Percentiles rank a stretch among this genome's conserved stretches.
Conservation (phyloP, 345 rosid species). For the Citrus reticulata region DNA sequence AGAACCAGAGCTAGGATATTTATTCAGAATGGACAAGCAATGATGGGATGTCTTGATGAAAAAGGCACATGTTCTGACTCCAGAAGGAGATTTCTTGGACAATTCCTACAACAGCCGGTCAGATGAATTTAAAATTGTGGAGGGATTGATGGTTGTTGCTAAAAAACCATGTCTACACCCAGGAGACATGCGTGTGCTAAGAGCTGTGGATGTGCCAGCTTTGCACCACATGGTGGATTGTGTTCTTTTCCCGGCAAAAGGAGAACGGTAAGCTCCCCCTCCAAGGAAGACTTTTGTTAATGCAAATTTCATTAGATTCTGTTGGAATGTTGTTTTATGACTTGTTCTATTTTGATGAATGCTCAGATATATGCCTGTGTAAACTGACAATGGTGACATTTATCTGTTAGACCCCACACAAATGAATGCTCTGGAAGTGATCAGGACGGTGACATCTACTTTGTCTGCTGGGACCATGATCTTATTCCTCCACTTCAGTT, state of each 20-base stretch:
- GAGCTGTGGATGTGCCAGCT: slow-evolving; percentile 18
- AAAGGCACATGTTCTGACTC: too few species aligned
- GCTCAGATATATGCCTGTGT: not conserved
- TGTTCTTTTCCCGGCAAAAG: slow-evolving; percentile 27
- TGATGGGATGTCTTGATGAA: slow-evolving; percentile 27
- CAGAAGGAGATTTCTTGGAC: not conserved
- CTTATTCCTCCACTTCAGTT: too few species aligned
- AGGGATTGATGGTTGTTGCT: slow-evolving; percentile 9
- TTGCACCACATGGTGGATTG: slow-evolving; percentile 31
- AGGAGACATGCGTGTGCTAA: too few species aligned
- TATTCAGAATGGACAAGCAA: slow-evolving; percentile 12
- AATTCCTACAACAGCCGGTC: not conserved
- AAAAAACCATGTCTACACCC: slow-evolving; percentile 24
- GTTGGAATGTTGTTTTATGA: too few species aligned
- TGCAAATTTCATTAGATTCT: too few species aligned
- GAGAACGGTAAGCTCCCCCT: slow-evolving; percentile 6
- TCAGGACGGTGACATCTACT: too few species aligned
- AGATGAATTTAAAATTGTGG: not conserved
- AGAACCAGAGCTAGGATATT: slow-evolving; percentile 20
- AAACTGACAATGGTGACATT: not conserved
- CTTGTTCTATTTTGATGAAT: too few species aligned
- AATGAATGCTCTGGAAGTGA: slow-evolving; percentile 20
- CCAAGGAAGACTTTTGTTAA: too few species aligned
- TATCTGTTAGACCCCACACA: slow-evolving; percentile 15
- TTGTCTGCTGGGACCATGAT: too few species aligned